Evolutionary conservation across 2,329 filamentous ascomycete species (phyloP).

Genomic region (Ceratocystis papillata): DNA sequence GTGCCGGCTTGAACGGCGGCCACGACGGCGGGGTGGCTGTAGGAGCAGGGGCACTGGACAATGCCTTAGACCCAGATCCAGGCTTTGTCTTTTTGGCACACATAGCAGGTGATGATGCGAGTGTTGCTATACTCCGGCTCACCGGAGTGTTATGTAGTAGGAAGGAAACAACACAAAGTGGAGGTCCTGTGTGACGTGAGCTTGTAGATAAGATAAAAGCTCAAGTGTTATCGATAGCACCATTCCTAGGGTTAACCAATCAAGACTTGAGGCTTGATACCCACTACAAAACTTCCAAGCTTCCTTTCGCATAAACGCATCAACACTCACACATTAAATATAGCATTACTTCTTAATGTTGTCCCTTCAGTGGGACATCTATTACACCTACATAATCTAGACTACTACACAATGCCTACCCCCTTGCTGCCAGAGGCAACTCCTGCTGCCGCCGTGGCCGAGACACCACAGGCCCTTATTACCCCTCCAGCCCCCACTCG

Average conservation of each 20-base stretch:
- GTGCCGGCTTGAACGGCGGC: constrained; percentile 59
- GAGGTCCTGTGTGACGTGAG: not conserved
- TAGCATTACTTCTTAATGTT: too few species aligned
- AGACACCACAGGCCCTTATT: not conserved
- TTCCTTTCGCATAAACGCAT: not conserved
- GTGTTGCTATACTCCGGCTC: not conserved
- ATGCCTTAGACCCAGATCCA: too few species aligned
- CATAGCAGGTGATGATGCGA: not conserved
- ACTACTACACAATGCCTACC: not conserved
- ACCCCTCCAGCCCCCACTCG: constrained; percentile 20
- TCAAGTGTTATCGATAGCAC: not conserved
- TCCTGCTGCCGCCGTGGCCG: not conserved
- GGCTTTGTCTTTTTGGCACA: constrained; percentile 26
- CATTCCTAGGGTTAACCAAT: not conserved
- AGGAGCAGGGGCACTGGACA: constrained; percentile 16
- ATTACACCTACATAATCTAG: not conserved
- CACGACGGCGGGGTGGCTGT: constrained; percentile 42
- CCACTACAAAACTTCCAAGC: constrained; percentile 7
- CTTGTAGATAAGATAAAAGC: not conserved
- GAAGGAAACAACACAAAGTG: not conserved
- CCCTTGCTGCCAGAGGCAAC: not conserved
- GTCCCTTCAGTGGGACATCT: too few species aligned
- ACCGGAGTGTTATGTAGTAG: not conserved
- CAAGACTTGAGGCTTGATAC: not conserved
- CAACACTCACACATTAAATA: too few species aligned